These are phyloP conservation scores for Wickerhamiella vanderwaltii DNA, from an alignment of 805 yeast genomes.

Conservation along the genomic window DNA sequence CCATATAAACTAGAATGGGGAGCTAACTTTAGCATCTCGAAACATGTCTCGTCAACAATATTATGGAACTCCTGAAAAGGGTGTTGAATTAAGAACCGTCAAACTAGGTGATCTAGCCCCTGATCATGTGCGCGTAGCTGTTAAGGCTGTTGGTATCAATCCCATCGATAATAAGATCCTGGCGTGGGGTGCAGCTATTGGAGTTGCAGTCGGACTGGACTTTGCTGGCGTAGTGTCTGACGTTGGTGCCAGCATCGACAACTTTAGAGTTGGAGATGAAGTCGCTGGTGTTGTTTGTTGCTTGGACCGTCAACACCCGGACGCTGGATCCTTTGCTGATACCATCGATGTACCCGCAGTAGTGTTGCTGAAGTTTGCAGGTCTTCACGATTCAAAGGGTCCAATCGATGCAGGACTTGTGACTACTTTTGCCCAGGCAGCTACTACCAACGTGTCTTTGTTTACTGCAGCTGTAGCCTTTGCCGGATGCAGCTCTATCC, in stretches of 20 bases:
- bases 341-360: slow-evolving; percentile 34
- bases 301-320: slow-evolving; percentile 31
- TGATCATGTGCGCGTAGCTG: slow-evolving; percentile 41
- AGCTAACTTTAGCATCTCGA: too few relatives aligned
- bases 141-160: slow-evolving; percentile 45
- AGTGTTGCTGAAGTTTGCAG: slow-evolving; percentile 25
- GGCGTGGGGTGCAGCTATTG: slow-evolving; percentile 33
- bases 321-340: slow-evolving; percentile 49
- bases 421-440: slow-evolving; percentile 50
- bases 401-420: slow-evolving; percentile 31
- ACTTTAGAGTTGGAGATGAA: slow-evolving; percentile 39
- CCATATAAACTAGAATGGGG: too few relatives aligned
- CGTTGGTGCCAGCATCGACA: slow-evolving; percentile 37
- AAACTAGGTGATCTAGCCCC: too few relatives aligned
- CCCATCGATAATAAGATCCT: slow-evolving; percentile 65
- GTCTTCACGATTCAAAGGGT: slow-evolving; percentile 17
- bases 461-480: slow-evolving; percentile 37
- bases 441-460: slow-evolving; percentile 44
- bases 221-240: slow-evolving; percentile 44
- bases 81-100: too few relatives aligned
- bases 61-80: too few relatives aligned
- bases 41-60: too few relatives aligned
- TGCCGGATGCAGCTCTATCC: slow-evolving; percentile 23
- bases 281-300: slow-evolving; percentile 49
- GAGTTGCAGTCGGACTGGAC: slow-evolving; percentile 47